Evolutionary conservation across 371 early-diverging fungal species (phyloP), one percentile per base, ranked within the genome.

Genomic region (Entomophthora muscae): DNA sequence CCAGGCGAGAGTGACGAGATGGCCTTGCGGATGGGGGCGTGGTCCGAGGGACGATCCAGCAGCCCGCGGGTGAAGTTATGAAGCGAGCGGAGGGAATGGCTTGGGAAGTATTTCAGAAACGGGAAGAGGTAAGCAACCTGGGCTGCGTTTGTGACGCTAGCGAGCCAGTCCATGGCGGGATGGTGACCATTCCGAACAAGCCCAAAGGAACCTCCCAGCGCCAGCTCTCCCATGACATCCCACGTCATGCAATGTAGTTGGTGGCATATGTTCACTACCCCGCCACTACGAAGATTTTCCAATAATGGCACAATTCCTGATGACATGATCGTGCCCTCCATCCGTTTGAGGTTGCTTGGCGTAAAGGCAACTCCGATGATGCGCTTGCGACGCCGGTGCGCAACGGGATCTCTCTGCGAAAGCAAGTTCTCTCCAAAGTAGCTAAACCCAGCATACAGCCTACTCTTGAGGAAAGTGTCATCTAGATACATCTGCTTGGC

Each of bases 141-240:
- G 17, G 42, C 42, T 5, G 42, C 42, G 10, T 5, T 10, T 5
- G 42, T 42, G 42, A 42, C 42, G 42, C 17, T 42, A 5, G 42
- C 42, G 10, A 42, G 42, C 59, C 59, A 58, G 10, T 30, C 30
- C 21, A 58, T 21, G 17, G 31, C 28, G 3, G 59, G 59, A 32
- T 58, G 59, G 31, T 27, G 21, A 21, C 30, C 24, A 58, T 58
- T 22, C 23, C 26, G 28, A 3, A 58, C 3, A 12, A 58, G 24
- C 13, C 22, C 22, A 32, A 58, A 58, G 21, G 59, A 58, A 7
- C 59, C 21, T 3, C 59, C 59, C 3, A 58, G 31, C 21, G 59
- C 24, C 30, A 58, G 21, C 26, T 58, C 30, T 13, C 59, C 59
- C 24, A 58, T 58, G 5, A 58, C 31, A 58, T 58, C 59, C 59